A percentile compares a stretch with the other conserved stretches of the same genome.
Evolutionary conservation across 2,329 filamentous ascomycete genomes (phyloP).

Genomic region (Trichoderma sp.): DNA sequence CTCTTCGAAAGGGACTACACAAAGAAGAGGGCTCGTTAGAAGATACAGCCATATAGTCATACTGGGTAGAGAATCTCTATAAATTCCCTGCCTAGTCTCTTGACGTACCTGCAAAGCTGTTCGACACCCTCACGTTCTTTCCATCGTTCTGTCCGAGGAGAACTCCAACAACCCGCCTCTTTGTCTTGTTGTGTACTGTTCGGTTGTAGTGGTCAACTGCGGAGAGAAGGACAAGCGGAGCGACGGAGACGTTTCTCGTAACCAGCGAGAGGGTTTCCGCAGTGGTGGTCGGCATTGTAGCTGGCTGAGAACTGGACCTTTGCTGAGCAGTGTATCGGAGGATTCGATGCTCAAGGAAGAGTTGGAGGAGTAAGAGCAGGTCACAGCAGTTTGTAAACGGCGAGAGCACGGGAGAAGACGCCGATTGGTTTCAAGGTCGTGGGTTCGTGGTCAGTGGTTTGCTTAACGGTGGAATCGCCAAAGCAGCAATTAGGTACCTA

Average conservation of each 20-base stretch:
- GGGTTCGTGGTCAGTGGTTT: background rate
- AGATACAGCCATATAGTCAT: background rate
- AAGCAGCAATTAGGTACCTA: slow-evolving; percentile 18
- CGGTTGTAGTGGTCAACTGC: slow-evolving; percentile 98
- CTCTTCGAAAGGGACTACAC: slow-evolving; percentile 91
- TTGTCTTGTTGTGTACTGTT: slow-evolving; percentile 79
- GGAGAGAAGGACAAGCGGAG: slow-evolving; percentile 94
- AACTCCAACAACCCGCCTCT: slow-evolving; percentile 87
- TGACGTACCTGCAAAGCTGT: slow-evolving; percentile 87
- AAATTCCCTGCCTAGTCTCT: background rate
- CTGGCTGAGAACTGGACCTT: background rate
- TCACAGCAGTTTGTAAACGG: background rate
- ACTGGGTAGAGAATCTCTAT: background rate
- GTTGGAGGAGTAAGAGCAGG: background rate
- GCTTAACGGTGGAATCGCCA: background rate
- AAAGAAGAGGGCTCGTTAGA: slow-evolving; percentile 19
- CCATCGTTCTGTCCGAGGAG: slow-evolving; percentile 94
- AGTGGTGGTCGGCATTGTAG: slow-evolving; percentile 89
- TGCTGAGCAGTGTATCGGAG: background rate
- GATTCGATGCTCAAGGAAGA: background rate
- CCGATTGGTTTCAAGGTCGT: background rate
- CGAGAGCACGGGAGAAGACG: background rate
- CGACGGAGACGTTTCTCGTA: slow-evolving; percentile 92
- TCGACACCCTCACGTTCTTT: slow-evolving; percentile 93
- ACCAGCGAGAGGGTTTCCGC: slow-evolving; percentile 95